Percentiles rank a stretch among this genome's conserved stretches.
These are phyloP conservation scores for Solanum corneliomulleri DNA, from an alignment of 257 asterid species.

Conservation along the genomic window DNA sequence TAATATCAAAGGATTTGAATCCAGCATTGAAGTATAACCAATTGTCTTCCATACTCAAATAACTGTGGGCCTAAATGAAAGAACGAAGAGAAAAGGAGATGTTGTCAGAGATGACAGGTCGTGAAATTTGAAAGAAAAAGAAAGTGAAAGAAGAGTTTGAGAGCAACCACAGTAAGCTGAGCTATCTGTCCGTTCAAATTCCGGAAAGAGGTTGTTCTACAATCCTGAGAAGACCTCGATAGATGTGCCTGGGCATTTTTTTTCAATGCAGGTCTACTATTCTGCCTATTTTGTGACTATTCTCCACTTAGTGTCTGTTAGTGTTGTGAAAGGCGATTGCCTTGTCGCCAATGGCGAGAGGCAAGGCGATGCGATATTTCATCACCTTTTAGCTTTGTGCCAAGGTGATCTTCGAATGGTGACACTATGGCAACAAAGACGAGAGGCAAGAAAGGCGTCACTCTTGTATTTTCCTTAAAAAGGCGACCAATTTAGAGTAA, in stretches of 20 bases:
- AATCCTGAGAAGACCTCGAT: background rate
- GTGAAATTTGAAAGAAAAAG: background rate
- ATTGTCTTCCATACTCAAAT: background rate
- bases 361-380: too few species aligned
- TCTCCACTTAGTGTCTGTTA: background rate
- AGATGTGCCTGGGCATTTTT: background rate
- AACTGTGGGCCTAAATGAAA: background rate
- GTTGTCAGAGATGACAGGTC: background rate
- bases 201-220: background rate
- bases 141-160: background rate
- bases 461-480: too few species aligned
- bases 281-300: background rate
- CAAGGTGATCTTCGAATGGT: too few species aligned
- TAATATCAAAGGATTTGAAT: background rate
- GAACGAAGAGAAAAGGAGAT: background rate
- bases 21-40: background rate
- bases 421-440: too few species aligned
- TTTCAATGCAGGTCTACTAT: background rate
- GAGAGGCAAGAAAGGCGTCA: too few species aligned
- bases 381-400: too few species aligned
- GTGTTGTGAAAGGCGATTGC: too few species aligned
- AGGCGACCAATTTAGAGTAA: too few species aligned
- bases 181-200: background rate
- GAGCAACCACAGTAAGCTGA: background rate
- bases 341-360: too few species aligned